phyloP scores from a whole-genome alignment of 1,284 basidiomycete genomes.

The Mycosarcoma mackinlayi region DNA sequence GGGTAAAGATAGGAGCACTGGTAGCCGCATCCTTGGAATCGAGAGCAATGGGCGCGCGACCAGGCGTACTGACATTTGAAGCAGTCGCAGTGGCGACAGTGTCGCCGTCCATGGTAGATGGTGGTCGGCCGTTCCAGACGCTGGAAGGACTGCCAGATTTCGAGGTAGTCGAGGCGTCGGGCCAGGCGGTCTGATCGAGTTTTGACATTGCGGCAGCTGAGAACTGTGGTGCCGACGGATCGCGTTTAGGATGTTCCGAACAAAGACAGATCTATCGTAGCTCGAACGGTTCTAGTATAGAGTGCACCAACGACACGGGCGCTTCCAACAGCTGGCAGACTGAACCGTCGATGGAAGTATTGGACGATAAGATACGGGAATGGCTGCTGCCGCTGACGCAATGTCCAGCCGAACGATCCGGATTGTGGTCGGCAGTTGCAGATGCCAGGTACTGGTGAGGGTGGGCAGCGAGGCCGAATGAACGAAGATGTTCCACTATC shows the following conservation, averaged over 20 bases:
- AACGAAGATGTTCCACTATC: slow-evolving; percentile 17
- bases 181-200: slow-evolving; percentile 34
- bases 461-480: slow-evolving; percentile 24
- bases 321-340: background rate
- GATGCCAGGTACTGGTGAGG: slow-evolving; percentile 23
- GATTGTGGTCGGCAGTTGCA: background rate
- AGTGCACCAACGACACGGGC: slow-evolving; percentile 3
- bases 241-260: background rate
- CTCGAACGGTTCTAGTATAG: background rate
- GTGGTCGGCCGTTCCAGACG: slow-evolving; percentile 43
- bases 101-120: slow-evolving; percentile 39
- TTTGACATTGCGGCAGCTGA: slow-evolving; percentile 31
- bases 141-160: slow-evolving; percentile 33
- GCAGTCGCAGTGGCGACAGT: slow-evolving; percentile 38
- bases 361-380: slow-evolving; percentile 1
- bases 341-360: slow-evolving; percentile 10
- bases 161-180: slow-evolving; percentile 27
- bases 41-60: slow-evolving; percentile 20
- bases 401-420: slow-evolving; percentile 9
- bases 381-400: slow-evolving; percentile 37
- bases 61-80: slow-evolving; percentile 46
- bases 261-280: background rate
- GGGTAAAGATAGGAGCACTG: slow-evolving; percentile 27
- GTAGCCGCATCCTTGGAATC: slow-evolving; percentile 21
- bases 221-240: slow-evolving; percentile 1